Evolutionary conservation across 2,329 filamentous ascomycete species (phyloP).

Genomic region (Aspergillus pseudoglaucus): DNA sequence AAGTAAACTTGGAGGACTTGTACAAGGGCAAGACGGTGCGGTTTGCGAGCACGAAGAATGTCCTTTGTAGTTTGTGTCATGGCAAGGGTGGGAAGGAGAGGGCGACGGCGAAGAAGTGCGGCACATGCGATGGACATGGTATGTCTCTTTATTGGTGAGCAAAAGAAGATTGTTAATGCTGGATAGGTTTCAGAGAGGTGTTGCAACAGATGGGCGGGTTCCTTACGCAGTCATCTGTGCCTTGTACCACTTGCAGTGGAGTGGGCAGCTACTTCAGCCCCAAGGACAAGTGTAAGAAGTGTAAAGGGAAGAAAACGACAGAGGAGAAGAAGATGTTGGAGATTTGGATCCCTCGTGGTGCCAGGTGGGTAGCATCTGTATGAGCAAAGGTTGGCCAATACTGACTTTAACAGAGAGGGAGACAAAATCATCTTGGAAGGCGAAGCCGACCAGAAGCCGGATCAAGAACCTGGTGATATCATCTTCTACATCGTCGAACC

Average conservation of each 20-base stretch:
- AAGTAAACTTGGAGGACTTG: constrained; percentile 84
- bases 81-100: constrained; percentile 88
- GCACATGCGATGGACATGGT: constrained; percentile 75
- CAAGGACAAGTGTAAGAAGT: constrained; percentile 98
- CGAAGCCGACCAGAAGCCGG: constrained; percentile 87
- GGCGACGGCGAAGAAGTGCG: constrained; percentile 75
- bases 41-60: constrained; percentile 90
- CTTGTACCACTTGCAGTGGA: constrained; percentile 78
- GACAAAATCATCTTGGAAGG: constrained; percentile 86
- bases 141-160: constrained; percentile 12
- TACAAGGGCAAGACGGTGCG: constrained; percentile 99
- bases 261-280: constrained; percentile 84
- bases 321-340: constrained; percentile 92
- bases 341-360: constrained; percentile 88
- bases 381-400: constrained; percentile 1
- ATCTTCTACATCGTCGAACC: constrained; percentile 81
- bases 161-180: background rate
- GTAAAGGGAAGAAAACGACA: constrained; percentile 83
- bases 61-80: constrained; percentile 80
- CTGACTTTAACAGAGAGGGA: constrained; percentile 51
- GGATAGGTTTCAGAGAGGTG: constrained; percentile 60
- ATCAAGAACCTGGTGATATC: constrained; percentile 85
- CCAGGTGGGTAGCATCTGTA: constrained; percentile 44
- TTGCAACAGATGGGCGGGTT: constrained; percentile 81
- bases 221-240: constrained; percentile 69